Conservation (phyloP, 2,329 filamentous ascomycete genomes). For the Didymosphaeria variabile region DNA sequence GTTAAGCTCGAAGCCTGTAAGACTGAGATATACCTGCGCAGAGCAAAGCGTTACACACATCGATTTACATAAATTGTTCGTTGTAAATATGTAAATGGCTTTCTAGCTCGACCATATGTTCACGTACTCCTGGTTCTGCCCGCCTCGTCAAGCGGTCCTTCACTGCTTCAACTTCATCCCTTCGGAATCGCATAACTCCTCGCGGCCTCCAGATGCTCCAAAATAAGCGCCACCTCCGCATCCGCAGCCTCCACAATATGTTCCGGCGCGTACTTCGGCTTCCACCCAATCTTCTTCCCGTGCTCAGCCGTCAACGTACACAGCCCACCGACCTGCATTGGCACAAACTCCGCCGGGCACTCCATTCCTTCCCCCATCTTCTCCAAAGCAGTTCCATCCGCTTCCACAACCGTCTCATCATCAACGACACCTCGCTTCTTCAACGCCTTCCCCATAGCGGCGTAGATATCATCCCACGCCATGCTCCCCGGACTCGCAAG, state of each 20-base stretch:
- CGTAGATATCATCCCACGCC: constrained; percentile 62
- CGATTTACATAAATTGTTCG: too few relatives aligned
- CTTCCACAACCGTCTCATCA: constrained; percentile 47
- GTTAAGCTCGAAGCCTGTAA: not conserved
- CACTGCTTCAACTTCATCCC: constrained; percentile 9
- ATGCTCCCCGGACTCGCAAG: constrained; percentile 60
- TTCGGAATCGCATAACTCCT: constrained; percentile 9
- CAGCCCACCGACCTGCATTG: constrained; percentile 55
- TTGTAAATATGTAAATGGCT: too few relatives aligned
- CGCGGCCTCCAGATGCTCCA: constrained; percentile 26
- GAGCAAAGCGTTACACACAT: too few relatives aligned
- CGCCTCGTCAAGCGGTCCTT: too few relatives aligned
- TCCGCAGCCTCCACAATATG: constrained; percentile 59
- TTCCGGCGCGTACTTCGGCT: constrained; percentile 51
- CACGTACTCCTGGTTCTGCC: too few relatives aligned
- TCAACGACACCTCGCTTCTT: constrained; percentile 52
- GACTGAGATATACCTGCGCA: not conserved
- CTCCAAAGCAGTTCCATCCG: constrained; percentile 48
- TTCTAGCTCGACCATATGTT: too few relatives aligned
- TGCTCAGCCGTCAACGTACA: constrained; percentile 56
- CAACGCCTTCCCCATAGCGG: constrained; percentile 55
- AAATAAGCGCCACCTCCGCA: constrained; percentile 58
- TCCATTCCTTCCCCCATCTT: constrained; percentile 55
- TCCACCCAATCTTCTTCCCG: constrained; percentile 58
- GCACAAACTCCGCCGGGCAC: constrained; percentile 48